A percentile compares a stretch with the other conserved stretches of the same genome.
These are phyloP conservation scores for Funneliformis geosporum DNA, from an alignment of 192 early-diverging fungal species.

Conservation along the genomic window DNA sequence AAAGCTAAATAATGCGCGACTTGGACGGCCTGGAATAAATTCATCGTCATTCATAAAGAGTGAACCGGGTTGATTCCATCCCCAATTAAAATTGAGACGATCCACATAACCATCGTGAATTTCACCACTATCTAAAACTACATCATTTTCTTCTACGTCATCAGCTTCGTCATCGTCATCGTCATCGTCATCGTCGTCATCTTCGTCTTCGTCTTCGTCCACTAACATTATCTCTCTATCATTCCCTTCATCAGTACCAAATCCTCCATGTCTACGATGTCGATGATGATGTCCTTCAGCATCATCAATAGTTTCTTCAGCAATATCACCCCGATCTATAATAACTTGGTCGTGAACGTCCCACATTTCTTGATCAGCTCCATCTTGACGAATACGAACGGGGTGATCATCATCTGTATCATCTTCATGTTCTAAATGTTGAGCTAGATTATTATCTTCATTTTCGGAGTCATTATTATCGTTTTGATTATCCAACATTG, in stretches of 20 bases:
- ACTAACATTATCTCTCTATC: conserved; percentile 58
- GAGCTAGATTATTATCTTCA: conserved; percentile 57
- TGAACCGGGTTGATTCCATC: conserved; percentile 40
- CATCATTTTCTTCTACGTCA: conserved; percentile 48
- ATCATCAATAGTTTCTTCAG: conserved; percentile 47
- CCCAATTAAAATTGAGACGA: conserved; percentile 39
- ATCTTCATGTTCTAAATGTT: conserved; percentile 49
- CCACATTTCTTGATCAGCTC: conserved; percentile 63
- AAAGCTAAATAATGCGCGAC: conserved; percentile 42
- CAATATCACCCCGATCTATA: conserved; percentile 45
- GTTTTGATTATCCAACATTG: conserved; percentile 55
- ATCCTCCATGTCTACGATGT: conserved; percentile 43
- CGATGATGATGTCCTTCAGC: conserved; percentile 56
- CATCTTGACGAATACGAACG: conserved; percentile 57
- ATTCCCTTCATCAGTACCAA: conserved; percentile 48
- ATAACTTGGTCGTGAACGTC: conserved; percentile 50
- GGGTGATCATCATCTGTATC: conserved; percentile 48
- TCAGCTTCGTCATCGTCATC: conserved; percentile 52
- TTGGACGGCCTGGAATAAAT: conserved; percentile 35
- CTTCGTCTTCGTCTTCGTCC: conserved; percentile 57
- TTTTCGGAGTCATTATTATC: conserved; percentile 51
- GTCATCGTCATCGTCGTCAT: conserved; percentile 52
- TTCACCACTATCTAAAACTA: conserved; percentile 53
- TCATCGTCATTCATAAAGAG: conserved; percentile 40
- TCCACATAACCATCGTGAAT: conserved; percentile 48